Evolutionary conservation across 306 rosid genomes (phyloP).

Genomic region (Cotoneaster glaucophyllus): DNA sequence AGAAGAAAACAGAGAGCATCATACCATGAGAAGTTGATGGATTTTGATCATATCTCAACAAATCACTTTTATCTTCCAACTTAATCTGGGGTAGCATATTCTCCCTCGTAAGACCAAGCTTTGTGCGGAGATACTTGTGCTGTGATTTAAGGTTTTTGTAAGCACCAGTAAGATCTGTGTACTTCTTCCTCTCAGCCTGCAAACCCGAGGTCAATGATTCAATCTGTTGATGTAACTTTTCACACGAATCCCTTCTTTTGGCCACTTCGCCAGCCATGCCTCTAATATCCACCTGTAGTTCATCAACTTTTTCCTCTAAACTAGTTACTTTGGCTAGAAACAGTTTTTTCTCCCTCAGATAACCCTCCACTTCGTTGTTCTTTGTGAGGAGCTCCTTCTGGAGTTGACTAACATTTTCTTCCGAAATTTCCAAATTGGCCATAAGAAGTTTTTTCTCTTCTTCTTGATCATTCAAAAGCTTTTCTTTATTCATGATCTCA

Average conservation of each 20-base stretch:
- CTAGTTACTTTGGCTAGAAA: constrained; percentile 27
- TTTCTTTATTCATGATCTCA: constrained; percentile 25
- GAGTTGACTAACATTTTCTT: constrained; percentile 26
- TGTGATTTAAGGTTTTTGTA: constrained; percentile 74
- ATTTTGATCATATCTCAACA: constrained; percentile 24
- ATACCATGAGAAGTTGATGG: constrained; percentile 43
- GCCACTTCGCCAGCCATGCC: constrained; percentile 10
- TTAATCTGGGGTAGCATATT: constrained; percentile 37
- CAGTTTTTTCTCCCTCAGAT: constrained; percentile 34
- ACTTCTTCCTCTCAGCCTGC: constrained; percentile 44
- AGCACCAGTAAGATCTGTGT: constrained; percentile 23
- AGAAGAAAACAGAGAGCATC: constrained; percentile 2
- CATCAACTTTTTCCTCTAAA: constrained; percentile 36
- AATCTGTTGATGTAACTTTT: constrained; percentile 26
- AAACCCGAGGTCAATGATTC: constrained; percentile 34
- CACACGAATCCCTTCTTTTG: constrained; percentile 17
- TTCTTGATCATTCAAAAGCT: constrained; percentile 24
- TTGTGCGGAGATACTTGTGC: constrained; percentile 43
- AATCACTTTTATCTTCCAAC: constrained; percentile 31
- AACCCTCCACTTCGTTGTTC: constrained; percentile 29
- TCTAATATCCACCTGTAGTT: constrained; percentile 25
- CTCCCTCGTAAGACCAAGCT: constrained; percentile 52
- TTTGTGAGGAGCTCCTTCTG: constrained; percentile 23
- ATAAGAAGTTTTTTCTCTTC: constrained; percentile 33
- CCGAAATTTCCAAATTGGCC: constrained; percentile 29